Evolutionary conservation across 75 land plant species (phyloP), one percentile per base, ranked within the genome.

Genomic region (Selaginella moellendorffii): DNA sequence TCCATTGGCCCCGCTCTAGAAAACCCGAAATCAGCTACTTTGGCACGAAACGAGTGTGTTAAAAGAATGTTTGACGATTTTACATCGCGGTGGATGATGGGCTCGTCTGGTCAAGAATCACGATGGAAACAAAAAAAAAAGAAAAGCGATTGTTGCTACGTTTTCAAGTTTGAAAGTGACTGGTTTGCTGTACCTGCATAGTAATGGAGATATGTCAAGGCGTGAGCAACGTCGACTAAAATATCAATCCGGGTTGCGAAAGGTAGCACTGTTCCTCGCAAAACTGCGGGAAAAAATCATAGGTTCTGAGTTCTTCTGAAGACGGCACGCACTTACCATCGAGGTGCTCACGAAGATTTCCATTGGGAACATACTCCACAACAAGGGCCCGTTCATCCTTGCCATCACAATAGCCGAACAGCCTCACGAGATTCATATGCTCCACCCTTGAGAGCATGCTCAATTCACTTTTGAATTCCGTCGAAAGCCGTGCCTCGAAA

Each of bases 311-410:
- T 2, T 56, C 21, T 21, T 56, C 8, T 56, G 21, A 5, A 8
- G 2, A 21, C 8, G 9, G 5, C 21, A 56, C 23, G 21, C 59
- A 56, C 59, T 21, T 21, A 56, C 59, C 59, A 21, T 56, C 23
- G 21, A 93, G 81, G 75, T 93, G 98, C 68, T 93, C 87, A 58
- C 96, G 71, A 27, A 92, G 83, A 25, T 80, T 93, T 56, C 98
- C 98, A 76, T 89, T 93, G 9, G 98, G 80, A 25, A 93, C 98
- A 79, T 83, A 86, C 74, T 93, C 98, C 8, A 80, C 81, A 62
- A 93, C 82, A 52, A 93, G 68, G 54, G 88, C 78, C 62, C 77
- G 81, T 66, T 89, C 98, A 65, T 85, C 76, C 30, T 52, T 62
- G 30, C 80, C 67, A 69, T 89, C 96, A 68, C 83, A 60, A 67